Conservation (phyloP, 2,329 filamentous ascomycete species). For the Fusarium agapanthi region DNA sequence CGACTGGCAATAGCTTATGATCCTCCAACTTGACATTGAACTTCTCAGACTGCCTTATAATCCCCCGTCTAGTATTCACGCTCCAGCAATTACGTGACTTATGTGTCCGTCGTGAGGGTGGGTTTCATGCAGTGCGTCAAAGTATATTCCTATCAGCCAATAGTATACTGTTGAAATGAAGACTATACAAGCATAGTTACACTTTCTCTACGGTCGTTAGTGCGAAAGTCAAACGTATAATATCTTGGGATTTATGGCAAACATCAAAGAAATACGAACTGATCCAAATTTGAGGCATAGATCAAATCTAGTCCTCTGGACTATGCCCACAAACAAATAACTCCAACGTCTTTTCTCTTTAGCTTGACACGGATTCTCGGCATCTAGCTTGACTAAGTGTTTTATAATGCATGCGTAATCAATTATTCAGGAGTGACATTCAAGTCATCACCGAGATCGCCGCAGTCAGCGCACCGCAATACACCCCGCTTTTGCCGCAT, state of each 20-base stretch:
- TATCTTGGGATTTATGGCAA: neutral
- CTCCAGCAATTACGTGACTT: too few species aligned
- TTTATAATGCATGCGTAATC: neutral
- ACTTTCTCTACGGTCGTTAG: too few species aligned
- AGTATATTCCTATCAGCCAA: neutral
- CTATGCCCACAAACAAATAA: neutral
- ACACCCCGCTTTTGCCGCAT: neutral
- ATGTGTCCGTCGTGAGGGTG: too few species aligned
- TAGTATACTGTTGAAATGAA: neutral
- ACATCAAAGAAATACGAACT: neutral
- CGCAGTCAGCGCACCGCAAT: constrained; percentile 1
- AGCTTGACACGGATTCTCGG: neutral
- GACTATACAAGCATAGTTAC: rapidly evolving
- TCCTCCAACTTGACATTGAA: too few species aligned
- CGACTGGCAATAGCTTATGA: neutral
- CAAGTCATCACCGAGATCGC: neutral
- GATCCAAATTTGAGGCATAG: neutral
- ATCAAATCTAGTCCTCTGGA: too few species aligned
- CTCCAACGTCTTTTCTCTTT: too few species aligned
- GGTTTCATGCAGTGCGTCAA: neutral
- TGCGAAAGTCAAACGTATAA: neutral
- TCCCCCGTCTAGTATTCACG: rapidly evolving
- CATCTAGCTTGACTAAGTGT: neutral
- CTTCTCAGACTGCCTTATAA: too few species aligned
- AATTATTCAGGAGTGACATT: neutral